A percentile compares a stretch with the other conserved stretches of the same genome.
These are phyloP conservation scores for Durusdinium trenchii DNA, from an alignment of 73 alveolate species.

Conservation along the genomic window DNA sequence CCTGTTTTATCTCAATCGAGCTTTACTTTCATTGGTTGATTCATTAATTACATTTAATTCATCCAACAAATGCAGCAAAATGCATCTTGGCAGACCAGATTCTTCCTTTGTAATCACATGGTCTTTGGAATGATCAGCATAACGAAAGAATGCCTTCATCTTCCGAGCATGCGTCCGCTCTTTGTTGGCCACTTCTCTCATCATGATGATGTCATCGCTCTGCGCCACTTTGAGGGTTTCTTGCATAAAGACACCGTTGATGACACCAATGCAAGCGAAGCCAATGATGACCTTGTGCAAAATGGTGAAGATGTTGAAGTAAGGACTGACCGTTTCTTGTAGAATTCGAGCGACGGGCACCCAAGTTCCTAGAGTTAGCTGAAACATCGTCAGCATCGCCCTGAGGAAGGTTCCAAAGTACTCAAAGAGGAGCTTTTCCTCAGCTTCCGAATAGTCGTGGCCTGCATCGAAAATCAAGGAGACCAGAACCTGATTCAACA, in stretches of 20 bases:
- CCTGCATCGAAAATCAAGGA: slow-evolving; percentile 34
- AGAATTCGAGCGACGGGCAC: slow-evolving; percentile 72
- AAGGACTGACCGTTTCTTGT: slow-evolving; percentile 77
- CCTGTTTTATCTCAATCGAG: too few species aligned
- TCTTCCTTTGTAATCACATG: slow-evolving; percentile 19
- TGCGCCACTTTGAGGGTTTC: slow-evolving; percentile 86
- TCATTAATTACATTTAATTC: too few species aligned
- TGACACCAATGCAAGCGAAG: slow-evolving; percentile 90
- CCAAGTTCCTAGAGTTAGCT: slow-evolving; percentile 87
- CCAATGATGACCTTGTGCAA: slow-evolving; percentile 84
- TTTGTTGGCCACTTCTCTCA: slow-evolving; percentile 74
- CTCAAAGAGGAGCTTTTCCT: slow-evolving; percentile 8
- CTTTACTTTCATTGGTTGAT: too few species aligned
- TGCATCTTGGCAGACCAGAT: too few species aligned
- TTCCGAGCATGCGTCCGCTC: slow-evolving; percentile 56
- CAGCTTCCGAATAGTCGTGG: not conserved
- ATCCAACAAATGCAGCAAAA: too few species aligned
- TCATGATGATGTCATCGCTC: slow-evolving; percentile 90
- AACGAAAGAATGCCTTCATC: slow-evolving; percentile 86
- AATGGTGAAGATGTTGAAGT: slow-evolving; percentile 81
- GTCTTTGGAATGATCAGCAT: slow-evolving; percentile 83
- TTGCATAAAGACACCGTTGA: slow-evolving; percentile 86
- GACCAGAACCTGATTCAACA: slow-evolving; percentile 62
- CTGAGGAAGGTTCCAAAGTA: slow-evolving; percentile 76
- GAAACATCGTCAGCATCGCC: slow-evolving; percentile 93